phyloP scores from a whole-genome alignment of 208 protist species.

The Trypanosomatidae sp. region DNA sequence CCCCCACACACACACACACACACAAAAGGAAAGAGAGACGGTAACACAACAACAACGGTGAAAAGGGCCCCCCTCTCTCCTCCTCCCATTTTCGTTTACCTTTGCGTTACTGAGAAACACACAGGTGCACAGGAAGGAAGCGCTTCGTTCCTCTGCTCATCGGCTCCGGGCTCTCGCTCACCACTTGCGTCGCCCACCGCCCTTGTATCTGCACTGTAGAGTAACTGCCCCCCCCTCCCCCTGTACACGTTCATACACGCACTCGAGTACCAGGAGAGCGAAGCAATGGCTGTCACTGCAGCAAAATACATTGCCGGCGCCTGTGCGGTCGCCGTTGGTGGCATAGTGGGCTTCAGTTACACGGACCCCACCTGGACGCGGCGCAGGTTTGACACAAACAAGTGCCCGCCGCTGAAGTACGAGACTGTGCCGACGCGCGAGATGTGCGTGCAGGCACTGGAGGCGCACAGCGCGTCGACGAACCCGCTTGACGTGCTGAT shows the following conservation, averaged over 20 bases:
- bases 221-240: neutral
- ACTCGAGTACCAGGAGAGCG: neutral
- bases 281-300: slow-evolving; percentile 32
- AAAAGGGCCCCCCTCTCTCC: neutral
- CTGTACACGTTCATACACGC: neutral
- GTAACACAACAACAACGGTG: neutral
- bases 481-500: slow-evolving; percentile 93
- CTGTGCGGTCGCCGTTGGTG: slow-evolving; percentile 43
- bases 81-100: neutral
- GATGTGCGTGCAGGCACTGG: slow-evolving; percentile 53
- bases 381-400: slow-evolving; percentile 52
- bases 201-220: neutral
- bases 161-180: neutral
- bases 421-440: slow-evolving; percentile 50
- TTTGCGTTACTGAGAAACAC: neutral
- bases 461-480: slow-evolving; percentile 40
- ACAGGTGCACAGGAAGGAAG: neutral
- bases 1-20: neutral
- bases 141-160: neutral
- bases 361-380: slow-evolving; percentile 82
- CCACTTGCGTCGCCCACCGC: neutral
- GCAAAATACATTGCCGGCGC: slow-evolving; percentile 47
- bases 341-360: slow-evolving; percentile 69
- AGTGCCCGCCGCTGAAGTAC: slow-evolving; percentile 43
- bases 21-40: neutral